Percentiles rank a stretch among this genome's conserved stretches.
Conservation (phyloP, 2,329 filamentous ascomycete species). For the Trichophyton verrucosum region DNA sequence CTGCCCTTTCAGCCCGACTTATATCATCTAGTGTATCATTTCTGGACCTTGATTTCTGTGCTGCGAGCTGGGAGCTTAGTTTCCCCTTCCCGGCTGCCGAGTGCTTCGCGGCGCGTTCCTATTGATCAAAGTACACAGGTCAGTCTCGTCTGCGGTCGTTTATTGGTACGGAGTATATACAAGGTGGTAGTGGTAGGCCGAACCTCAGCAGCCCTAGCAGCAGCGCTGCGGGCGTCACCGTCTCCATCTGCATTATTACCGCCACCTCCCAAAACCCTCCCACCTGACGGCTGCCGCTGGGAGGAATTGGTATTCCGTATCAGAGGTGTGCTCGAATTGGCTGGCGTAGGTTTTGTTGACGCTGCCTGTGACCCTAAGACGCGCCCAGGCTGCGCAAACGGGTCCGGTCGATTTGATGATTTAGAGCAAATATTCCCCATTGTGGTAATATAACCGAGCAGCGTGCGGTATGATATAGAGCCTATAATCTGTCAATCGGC, state of each 20-base stretch:
- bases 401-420: constrained; percentile 44
- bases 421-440: constrained; percentile 90
- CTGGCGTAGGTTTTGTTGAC: constrained; percentile 24
- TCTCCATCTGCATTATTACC: constrained; percentile 18
- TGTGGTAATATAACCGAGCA: constrained; percentile 4
- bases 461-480: background rate
- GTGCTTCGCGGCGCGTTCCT: constrained; percentile 56
- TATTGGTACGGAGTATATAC: background rate
- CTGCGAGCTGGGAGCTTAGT: constrained; percentile 55
- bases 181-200: constrained; percentile 20
- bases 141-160: background rate
- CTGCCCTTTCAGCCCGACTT: constrained; percentile 53
- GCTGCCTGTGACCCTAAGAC: constrained; percentile 49
- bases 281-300: constrained; percentile 34
- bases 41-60: constrained; percentile 63
- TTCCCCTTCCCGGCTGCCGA: constrained; percentile 47
- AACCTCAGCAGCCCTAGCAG: constrained; percentile 77
- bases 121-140: background rate
- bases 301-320: constrained; percentile 16
- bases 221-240: constrained; percentile 56
- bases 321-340: constrained; percentile 28
- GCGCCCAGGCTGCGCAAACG: constrained; percentile 61
- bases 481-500: background rate
- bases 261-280: constrained; percentile 51
- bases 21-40: constrained; percentile 54